Percentiles rank a stretch among this genome's conserved stretches.
phyloP scores from a whole-genome alignment of 192 early-diverging fungal species.

The Podila horticola region DNA sequence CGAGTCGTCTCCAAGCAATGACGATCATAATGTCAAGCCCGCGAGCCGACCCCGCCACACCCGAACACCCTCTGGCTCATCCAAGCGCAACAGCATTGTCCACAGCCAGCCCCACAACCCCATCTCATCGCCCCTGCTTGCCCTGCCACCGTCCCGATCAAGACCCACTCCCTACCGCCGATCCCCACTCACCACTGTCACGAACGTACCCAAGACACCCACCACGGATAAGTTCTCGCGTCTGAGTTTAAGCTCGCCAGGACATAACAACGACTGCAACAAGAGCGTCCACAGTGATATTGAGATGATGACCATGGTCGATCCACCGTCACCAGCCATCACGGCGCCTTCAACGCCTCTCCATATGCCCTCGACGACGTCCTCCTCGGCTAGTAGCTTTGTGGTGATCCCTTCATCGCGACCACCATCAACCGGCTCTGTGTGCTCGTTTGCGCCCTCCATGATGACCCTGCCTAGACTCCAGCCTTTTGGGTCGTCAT shows the following conservation, averaged over 20 bases:
- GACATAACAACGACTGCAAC: not conserved
- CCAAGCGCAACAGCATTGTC: not conserved
- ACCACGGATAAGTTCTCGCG: slow-evolving; percentile 20
- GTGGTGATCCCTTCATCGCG: slow-evolving; percentile 22
- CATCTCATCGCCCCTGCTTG: not conserved
- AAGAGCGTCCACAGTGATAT: not conserved
- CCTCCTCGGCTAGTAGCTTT: slow-evolving; percentile 14
- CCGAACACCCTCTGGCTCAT: not conserved
- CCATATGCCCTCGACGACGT: not conserved
- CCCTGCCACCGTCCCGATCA: not conserved
- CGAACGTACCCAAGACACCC: slow-evolving; percentile 31
- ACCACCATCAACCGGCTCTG: slow-evolving; percentile 9
- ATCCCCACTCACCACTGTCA: not conserved
- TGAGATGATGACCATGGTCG: slow-evolving; percentile 1
- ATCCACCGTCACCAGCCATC: not conserved
- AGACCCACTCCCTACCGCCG: not conserved
- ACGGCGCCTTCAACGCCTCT: not conserved
- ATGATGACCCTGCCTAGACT: not conserved
- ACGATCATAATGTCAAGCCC: not conserved
- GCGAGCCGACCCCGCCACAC: not conserved
- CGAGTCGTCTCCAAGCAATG: slow-evolving; percentile 1
- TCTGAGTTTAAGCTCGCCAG: not conserved
- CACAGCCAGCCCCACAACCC: not conserved
- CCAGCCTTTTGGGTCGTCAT: slow-evolving; percentile 21
- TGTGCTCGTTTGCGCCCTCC: not conserved